Evolutionary conservation across 805 yeast genomes (phyloP), one percentile per base, ranked within the genome.

Genomic region (Saccharomyces kudriavzevii): DNA sequence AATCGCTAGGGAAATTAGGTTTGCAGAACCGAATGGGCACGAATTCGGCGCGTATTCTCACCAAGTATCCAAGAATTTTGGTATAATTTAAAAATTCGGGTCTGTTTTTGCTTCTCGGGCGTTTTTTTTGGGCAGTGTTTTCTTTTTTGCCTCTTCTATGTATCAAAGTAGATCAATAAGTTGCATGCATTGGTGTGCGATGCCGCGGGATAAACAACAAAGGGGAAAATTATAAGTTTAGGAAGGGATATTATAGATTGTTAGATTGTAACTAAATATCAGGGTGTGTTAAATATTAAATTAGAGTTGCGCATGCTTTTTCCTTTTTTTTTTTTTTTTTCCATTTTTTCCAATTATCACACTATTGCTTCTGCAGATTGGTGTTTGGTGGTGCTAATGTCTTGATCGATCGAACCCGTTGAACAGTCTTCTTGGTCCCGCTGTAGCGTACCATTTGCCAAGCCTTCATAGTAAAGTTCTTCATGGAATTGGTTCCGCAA

Each of bases 401-500:
- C 43, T 35, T 35, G 43, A 17, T 35, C 43, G 10, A 24, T 35
- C 9, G 43, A 35, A 35, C 43, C 43, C 43, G 43, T 13, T 9
- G 13, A 17, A 3, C 24, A 17, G 17, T 6, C 11, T 35, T 17
- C 43, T 35, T 35, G 43, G 11, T 35, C 43, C 24, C 17, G 43
- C 8, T 17, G 43, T 17, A 35, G 43, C 22, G 43, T 35, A 20
- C 43, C 43, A 6, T 35, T 35, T 17, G 22, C 43, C 8, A 35
- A 35, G 22, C 43, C 43, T 35, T 35, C 43, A 5, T 35, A 35
- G 43, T 35, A 35, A 17, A 35, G 43, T 10, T 35, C 43, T 17
- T 35, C 43, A 17, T 35, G 11, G 8, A 45, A 57, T 14, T 54
- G 50, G 45, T 62, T 59, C 29, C 67, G 54, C 8, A 59, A 35